Evolutionary conservation across 202 grass and related monocot species (phyloP).

Genomic region (Zoysia matrella): DNA sequence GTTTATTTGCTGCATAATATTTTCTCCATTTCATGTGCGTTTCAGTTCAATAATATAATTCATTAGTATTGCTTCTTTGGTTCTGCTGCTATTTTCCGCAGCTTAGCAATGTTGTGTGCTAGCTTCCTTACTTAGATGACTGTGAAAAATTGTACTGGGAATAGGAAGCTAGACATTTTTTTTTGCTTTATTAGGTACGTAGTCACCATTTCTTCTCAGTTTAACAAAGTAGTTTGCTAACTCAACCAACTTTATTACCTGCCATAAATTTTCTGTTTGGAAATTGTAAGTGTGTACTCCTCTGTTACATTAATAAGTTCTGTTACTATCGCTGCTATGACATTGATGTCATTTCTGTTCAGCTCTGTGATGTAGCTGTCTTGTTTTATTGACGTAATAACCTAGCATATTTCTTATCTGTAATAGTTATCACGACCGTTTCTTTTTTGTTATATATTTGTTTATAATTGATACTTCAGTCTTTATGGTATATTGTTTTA

Average conservation of each 20-base stretch:
- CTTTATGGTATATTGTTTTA: not conserved
- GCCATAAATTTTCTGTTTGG: not conserved
- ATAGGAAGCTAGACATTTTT: too few relatives aligned
- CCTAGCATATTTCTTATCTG: not conserved
- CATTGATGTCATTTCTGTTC: not conserved
- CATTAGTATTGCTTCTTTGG: not conserved
- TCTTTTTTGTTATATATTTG: not conserved
- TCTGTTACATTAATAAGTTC: constrained; percentile 25
- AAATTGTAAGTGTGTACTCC: constrained; percentile 5
- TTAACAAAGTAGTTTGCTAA: not conserved
- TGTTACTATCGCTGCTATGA: not conserved
- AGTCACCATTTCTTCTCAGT: not conserved
- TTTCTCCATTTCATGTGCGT: not conserved
- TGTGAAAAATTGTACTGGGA: too few relatives aligned
- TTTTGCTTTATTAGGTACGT: too few relatives aligned
- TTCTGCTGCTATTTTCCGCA: too few relatives aligned
- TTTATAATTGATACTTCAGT: not conserved
- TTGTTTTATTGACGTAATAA: not conserved
- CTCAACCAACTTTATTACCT: not conserved
- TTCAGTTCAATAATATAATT: not conserved
- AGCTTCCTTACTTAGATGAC: constrained; percentile 8
- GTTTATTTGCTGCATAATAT: not conserved
- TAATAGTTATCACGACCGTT: not conserved
- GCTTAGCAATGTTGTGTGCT: not conserved
- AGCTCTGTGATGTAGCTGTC: not conserved